Conservation (phyloP, 371 early-diverging fungal genomes). For the Mycotypha africana region DNA sequence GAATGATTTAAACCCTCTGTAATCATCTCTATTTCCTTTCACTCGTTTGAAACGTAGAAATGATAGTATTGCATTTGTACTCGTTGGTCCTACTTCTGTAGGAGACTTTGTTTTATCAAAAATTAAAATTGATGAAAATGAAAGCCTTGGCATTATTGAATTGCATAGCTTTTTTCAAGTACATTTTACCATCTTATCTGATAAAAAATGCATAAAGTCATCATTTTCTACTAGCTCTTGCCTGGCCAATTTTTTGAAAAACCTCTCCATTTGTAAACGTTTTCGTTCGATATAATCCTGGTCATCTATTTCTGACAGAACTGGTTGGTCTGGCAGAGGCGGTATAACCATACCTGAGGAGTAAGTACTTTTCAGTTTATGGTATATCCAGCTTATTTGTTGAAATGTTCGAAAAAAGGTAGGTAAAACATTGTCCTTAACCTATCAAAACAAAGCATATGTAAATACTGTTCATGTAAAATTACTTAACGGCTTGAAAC, state of each 20-base stretch:
- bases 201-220: constrained; percentile 49
- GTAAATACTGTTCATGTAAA: too few species aligned
- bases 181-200: constrained; percentile 52
- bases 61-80: constrained; percentile 30
- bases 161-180: neutral
- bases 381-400: constrained; percentile 55
- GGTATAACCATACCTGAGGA: constrained; percentile 40
- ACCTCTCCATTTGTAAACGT: constrained; percentile 47
- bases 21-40: constrained; percentile 39
- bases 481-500: too few species aligned
- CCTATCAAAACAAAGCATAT: too few species aligned
- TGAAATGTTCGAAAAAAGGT: constrained; percentile 55
- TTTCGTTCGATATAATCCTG: constrained; percentile 61
- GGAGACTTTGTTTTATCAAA: constrained; percentile 19
- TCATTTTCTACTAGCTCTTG: constrained; percentile 33
- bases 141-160: too few species aligned
- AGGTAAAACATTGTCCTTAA: too few species aligned
- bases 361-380: constrained; percentile 32
- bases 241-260: constrained; percentile 45
- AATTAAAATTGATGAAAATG: neutral
- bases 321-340: constrained; percentile 51
- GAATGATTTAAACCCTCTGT: constrained; percentile 49
- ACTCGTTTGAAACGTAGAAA: constrained; percentile 50
- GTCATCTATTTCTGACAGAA: constrained; percentile 45
- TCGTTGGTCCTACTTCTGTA: constrained; percentile 24